A percentile compares a stretch with the other conserved stretches of the same genome.
These are phyloP conservation scores for Ascochyta clinopodiicola DNA, from an alignment of 2,329 filamentous ascomycete genomes.

Conservation along the genomic window DNA sequence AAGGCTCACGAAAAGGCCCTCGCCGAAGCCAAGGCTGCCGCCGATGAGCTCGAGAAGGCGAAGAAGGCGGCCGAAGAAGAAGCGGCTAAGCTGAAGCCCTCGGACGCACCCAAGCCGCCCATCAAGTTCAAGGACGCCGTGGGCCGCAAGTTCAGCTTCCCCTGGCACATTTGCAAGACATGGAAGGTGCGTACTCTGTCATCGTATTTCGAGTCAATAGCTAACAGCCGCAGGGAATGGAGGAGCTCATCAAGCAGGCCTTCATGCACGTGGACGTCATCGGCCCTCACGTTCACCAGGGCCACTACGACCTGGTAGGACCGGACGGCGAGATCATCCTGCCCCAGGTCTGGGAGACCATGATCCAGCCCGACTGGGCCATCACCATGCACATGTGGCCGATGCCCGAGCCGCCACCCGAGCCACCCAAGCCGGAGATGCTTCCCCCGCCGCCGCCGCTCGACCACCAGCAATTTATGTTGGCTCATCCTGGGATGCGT, in stretches of 20 bases:
- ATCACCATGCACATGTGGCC: conserved; percentile 60
- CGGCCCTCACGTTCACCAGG: conserved; percentile 53
- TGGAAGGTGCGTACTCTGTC: conserved; percentile 54
- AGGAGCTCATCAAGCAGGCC: conserved; percentile 57
- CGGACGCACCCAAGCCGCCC: conserved; percentile 56
- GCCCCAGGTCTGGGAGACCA: conserved; percentile 57
- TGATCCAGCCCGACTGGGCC: conserved; percentile 56
- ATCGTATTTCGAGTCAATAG: conserved; percentile 64
- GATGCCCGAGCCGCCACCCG: conserved; percentile 45
- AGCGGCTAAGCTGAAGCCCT: conserved; percentile 49
- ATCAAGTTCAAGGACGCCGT: conserved; percentile 44
- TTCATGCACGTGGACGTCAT: conserved; percentile 57
- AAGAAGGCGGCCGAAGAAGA: conserved; percentile 57
- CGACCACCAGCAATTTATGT: conserved; percentile 13
- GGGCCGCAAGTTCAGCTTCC: conserved; percentile 40
- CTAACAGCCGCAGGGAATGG: conserved; percentile 58
- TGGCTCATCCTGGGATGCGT: neutral
- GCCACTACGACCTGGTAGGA: conserved; percentile 57
- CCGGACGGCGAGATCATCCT: conserved; percentile 58
- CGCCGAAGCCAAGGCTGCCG: conserved; percentile 52
- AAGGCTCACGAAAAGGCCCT: conserved; percentile 58
- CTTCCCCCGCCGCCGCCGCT: conserved; percentile 20
- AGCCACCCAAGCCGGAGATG: conserved; percentile 16
- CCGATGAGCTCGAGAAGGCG: conserved; percentile 55
- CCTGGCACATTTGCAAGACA: conserved; percentile 36